phyloP scores from a whole-genome alignment of 495 filamentous ascomycete species.

The Aspergillus sclerotioniger region DNA sequence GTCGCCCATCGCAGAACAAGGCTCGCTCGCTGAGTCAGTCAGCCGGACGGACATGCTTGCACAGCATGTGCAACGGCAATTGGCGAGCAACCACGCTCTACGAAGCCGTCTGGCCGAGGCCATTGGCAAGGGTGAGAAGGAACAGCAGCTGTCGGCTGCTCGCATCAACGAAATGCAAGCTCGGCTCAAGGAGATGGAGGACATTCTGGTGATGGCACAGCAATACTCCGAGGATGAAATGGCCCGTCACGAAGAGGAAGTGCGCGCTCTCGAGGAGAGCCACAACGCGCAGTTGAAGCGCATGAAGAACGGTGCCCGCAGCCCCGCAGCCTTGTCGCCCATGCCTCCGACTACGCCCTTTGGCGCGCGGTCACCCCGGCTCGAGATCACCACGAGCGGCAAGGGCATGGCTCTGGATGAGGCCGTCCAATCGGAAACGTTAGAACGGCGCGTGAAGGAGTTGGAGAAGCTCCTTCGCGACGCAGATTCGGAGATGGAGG shows the following conservation, averaged over 20 bases:
- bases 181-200: constrained; percentile 76
- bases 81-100: constrained; percentile 70
- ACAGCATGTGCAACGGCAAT: constrained; percentile 70
- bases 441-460: constrained; percentile 74
- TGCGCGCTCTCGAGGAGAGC: constrained; percentile 68
- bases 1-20: constrained; percentile 63
- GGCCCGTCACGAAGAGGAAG: constrained; percentile 79
- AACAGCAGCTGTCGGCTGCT: constrained; percentile 72
- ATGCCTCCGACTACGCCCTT: constrained; percentile 64
- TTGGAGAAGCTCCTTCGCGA: constrained; percentile 78
- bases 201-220: constrained; percentile 78
- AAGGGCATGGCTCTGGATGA: constrained; percentile 57
- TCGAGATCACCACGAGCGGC: constrained; percentile 57
- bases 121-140: constrained; percentile 79
- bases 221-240: constrained; percentile 83
- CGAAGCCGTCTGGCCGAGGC: constrained; percentile 80
- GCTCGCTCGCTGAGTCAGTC: constrained; percentile 67
- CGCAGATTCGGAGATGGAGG: constrained; percentile 90
- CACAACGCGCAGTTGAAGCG: constrained; percentile 77
- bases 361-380: constrained; percentile 52
- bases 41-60: constrained; percentile 75
- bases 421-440: constrained; percentile 62
- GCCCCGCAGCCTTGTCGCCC: constrained; percentile 41
- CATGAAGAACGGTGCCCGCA: constrained; percentile 56
- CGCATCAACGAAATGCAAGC: constrained; percentile 82